A percentile compares a stretch with the other conserved stretches of the same genome.
Conservation (phyloP, 306 rosid species). For the Amphicarpaea edgeworthii region DNA sequence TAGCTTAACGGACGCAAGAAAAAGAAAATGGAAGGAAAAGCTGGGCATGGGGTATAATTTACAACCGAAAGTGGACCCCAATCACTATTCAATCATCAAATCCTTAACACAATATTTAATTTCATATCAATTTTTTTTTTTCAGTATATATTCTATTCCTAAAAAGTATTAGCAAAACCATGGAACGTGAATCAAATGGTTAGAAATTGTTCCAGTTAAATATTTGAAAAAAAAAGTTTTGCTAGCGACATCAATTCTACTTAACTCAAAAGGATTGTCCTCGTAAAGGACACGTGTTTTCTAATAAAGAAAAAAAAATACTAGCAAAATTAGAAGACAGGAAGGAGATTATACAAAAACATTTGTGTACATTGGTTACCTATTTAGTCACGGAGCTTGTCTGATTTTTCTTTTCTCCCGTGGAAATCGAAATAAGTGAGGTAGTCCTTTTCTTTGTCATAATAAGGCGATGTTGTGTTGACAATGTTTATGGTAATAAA, state of each 20-base stretch:
- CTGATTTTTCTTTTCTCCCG: neutral
- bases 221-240: too few species aligned
- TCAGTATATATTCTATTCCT: neutral
- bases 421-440: slow-evolving; percentile 29
- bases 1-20: neutral
- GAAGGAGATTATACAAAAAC: neutral
- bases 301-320: neutral
- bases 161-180: neutral
- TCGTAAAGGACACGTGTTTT: too few species aligned
- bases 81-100: neutral
- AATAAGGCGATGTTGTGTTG: neutral
- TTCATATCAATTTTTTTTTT: neutral
- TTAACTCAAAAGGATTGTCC: too few species aligned
- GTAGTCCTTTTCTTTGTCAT: slow-evolving; percentile 29
- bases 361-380: neutral
- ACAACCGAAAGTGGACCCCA: slow-evolving; percentile 13
- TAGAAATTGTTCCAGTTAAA: too few species aligned
- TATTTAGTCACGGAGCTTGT: neutral
- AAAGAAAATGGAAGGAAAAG: slow-evolving; percentile 5
- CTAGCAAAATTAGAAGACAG: neutral
- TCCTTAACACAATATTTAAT: neutral
- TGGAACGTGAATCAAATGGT: too few species aligned
- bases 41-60: neutral
- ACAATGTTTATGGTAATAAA: slow-evolving; percentile 26
- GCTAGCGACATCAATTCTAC: neutral